Base-by-base conservation (phyloP, 768 basidiomycete species). In the Rhodotorula sphaerocarpa region DNA sequence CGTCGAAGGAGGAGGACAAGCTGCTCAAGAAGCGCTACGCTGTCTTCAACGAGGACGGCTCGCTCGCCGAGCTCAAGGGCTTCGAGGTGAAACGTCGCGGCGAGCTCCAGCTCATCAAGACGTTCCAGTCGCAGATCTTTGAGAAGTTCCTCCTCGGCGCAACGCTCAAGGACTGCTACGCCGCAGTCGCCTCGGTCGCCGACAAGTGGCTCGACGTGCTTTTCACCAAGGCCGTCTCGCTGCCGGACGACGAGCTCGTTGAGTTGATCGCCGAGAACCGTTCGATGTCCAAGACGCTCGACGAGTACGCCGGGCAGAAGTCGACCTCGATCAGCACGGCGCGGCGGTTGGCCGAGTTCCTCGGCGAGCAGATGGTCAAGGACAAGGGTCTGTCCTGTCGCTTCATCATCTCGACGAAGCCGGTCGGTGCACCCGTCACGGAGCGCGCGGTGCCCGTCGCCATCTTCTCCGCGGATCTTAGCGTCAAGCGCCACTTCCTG, bases 1-100 rank as follows among this genome's bases (percentile, higher is more conserved):
- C 91, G 2, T 97, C 95, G 1, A 99, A 99, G 74, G 95, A 99
- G 76, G 95, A 99, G 75, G 95, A 97, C 75, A 99, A 97, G 74
- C 75, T 99, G 58, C 78, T 99, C 71, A 99, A 99, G 79, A 99
- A 99, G 76, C 87, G 95, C 53, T 99, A 97, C 71, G 95, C 95
- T 10, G 95, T 99, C 14, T 97, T 97, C 79, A 93, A 97, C 71
- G 90, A 92, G 66, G 93, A 99, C 71, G 92, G 93, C 2, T 86
- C 86, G 21, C 81, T 99, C n/a, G 95, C 95, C 12, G 95, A 99
- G 75, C 78, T 99, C 75, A 97, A 99, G 74, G 95, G 95, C 0
- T 99, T 99, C 77, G 95, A 97, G 75, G 90, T 97, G 68, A 99
- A 99, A 76, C 86, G 95, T 58, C 84, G 95, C 59, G 95, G 92